Evolutionary conservation across 1,139 yeast species (phyloP).

Genomic region (Debaryomyces udenii): DNA sequence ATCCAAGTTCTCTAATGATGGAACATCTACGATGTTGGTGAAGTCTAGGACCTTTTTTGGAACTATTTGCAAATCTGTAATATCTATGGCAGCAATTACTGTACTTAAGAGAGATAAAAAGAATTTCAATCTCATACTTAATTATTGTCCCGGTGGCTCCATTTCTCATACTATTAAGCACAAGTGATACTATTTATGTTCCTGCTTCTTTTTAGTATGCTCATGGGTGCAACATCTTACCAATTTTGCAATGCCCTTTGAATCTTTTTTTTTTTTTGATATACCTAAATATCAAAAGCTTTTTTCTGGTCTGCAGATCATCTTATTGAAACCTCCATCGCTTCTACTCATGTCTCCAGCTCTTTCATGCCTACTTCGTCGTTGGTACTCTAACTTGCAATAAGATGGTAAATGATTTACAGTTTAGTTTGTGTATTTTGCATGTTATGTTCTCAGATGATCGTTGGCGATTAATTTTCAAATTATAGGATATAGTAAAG

Average conservation of each 20-base stretch:
- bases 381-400: no score
- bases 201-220: background rate
- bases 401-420: no score
- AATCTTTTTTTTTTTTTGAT: background rate
- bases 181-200: no score
- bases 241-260: background rate
- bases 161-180: no score
- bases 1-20: conserved; percentile 1
- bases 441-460: background rate
- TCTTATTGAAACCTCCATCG: no score
- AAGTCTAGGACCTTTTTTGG: conserved; percentile 13
- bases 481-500: background rate
- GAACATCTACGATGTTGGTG: conserved; percentile 10
- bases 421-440: background rate
- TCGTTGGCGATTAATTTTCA: no score
- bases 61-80: conserved; percentile 11
- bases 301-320: background rate
- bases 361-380: no score
- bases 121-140: background rate
- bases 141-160: background rate
- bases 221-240: background rate
- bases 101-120: background rate
- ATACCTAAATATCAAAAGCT: no score
- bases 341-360: no score
- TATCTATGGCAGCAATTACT: background rate